phyloP scores from a whole-genome alignment of 495 filamentous ascomycete genomes.

The Penicillium simplicissimum region DNA sequence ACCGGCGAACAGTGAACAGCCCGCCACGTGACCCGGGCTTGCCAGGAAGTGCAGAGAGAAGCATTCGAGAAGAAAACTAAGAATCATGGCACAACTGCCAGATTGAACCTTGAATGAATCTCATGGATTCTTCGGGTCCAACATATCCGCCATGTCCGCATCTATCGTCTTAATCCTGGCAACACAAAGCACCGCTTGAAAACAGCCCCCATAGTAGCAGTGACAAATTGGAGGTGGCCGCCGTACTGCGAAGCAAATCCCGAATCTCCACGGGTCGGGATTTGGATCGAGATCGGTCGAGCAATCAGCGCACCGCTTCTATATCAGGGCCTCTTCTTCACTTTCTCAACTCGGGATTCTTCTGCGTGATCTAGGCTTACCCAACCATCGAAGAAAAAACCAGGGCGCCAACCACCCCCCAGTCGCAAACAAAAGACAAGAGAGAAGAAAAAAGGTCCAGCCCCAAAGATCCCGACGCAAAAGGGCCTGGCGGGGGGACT shows the following conservation, averaged over 20 bases:
- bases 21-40: constrained; percentile 1
- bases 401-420: neutral
- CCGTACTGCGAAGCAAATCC: constrained; percentile 30
- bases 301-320: constrained; percentile 29
- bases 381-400: neutral
- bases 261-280: constrained; percentile 35
- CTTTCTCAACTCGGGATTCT: neutral
- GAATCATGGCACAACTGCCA: neutral
- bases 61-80: neutral
- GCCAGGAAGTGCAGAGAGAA: neutral
- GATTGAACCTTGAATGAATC: neutral
- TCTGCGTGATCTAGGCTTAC: neutral
- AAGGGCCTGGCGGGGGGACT: constrained; percentile 10
- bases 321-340: constrained; percentile 26
- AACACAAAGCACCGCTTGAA: neutral
- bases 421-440: neutral
- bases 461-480: constrained; percentile 4
- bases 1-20: neutral
- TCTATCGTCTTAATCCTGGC: constrained; percentile 1
- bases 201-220: neutral
- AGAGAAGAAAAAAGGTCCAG: neutral
- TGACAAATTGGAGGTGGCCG: constrained; percentile 19
- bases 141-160: constrained; percentile 7
- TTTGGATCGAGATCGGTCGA: constrained; percentile 25
- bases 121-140: constrained; percentile 4